A percentile compares a stretch with the other conserved stretches of the same genome.
These are phyloP conservation scores for Bolboschoenus planiculmis DNA, from an alignment of 176 grass and related monocot genomes.

Conservation along the genomic window DNA sequence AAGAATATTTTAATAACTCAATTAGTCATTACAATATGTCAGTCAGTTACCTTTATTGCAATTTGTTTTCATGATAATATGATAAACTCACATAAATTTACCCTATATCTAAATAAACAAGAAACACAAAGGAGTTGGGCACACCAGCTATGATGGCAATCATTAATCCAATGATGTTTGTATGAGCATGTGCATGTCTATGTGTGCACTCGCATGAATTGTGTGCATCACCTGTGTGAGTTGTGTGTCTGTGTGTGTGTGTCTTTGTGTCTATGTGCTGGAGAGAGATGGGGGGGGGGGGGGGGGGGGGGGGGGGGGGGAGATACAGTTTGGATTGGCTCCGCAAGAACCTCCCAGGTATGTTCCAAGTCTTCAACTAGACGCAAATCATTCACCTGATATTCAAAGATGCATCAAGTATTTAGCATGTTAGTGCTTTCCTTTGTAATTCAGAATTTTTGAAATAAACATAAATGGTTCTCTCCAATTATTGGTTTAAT, in stretches of 20 bases:
- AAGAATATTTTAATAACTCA: conserved; percentile 2
- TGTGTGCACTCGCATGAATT: not conserved
- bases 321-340: conserved; percentile 78
- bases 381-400: conserved; percentile 60
- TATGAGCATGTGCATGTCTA: not conserved
- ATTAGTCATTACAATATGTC: not conserved
- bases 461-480: not conserved
- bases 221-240: not conserved
- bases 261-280: not conserved
- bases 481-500: conserved; percentile 1
- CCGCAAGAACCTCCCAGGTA: conserved; percentile 93
- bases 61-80: not conserved
- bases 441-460: not conserved
- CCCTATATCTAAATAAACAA: no score
- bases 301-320: not conserved
- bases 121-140: no score
- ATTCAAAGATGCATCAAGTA: not conserved
- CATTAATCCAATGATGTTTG: no score
- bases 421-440: not conserved
- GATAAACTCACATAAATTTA: no score
- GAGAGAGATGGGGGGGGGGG: not conserved
- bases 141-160: no score
- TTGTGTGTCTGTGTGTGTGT: not conserved
- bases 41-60: not conserved
- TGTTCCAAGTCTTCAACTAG: conserved; percentile 77